Conservation (phyloP, 2,329 filamentous ascomycete species). For the Colletotrichum australisinense region DNA sequence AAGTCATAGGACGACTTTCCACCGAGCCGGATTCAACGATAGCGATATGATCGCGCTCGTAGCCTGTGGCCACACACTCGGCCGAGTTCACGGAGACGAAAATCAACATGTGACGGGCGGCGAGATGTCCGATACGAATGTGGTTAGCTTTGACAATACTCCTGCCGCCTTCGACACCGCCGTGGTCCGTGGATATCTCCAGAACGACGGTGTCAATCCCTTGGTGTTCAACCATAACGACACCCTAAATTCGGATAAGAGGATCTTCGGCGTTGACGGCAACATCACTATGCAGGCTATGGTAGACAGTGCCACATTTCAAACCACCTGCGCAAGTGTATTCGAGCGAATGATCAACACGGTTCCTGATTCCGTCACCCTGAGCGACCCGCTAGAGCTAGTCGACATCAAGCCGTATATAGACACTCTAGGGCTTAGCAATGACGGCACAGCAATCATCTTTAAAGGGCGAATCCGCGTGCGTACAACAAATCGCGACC, state of each 20-base stretch:
- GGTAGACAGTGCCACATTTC: constrained; percentile 45
- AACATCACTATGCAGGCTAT: constrained; percentile 57
- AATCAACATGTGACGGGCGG: constrained; percentile 49
- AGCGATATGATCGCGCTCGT: constrained; percentile 50
- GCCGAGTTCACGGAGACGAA: constrained; percentile 56
- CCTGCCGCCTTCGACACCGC: constrained; percentile 60
- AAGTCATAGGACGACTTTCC: constrained; percentile 41
- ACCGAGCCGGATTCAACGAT: constrained; percentile 45
- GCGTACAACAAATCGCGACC: no score
- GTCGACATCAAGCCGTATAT: constrained; percentile 48
- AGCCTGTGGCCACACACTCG: constrained; percentile 49
- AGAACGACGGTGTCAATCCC: constrained; percentile 54
- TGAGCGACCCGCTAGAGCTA: constrained; percentile 42
- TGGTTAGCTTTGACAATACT: constrained; percentile 48
- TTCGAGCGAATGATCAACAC: constrained; percentile 49
- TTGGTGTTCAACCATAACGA: constrained; percentile 52
- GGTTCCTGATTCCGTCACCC: constrained; percentile 43
- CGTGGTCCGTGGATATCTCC: constrained; percentile 56
- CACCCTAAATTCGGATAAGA: constrained; percentile 53
- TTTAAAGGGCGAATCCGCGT: no score
- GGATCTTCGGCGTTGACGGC: constrained; percentile 55
- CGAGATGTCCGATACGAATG: constrained; percentile 38
- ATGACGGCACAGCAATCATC: constrained; percentile 29
- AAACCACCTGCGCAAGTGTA: constrained; percentile 43
- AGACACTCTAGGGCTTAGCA: constrained; percentile 40